Conservation (phyloP, 139 green algal genomes). For the Haematococcus sp. region DNA sequence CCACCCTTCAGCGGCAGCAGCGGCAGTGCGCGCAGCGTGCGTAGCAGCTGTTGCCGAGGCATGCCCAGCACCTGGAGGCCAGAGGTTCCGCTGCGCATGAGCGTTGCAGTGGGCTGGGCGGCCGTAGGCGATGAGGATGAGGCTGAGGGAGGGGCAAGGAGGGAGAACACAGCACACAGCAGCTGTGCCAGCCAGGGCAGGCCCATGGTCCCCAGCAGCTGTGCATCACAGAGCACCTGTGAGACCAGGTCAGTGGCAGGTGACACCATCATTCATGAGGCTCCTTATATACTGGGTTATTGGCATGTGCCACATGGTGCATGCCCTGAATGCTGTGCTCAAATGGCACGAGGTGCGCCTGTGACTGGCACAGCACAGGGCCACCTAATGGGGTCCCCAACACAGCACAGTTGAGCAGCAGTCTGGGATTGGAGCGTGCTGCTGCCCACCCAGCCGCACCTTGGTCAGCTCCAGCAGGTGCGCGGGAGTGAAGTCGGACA, state of each 20-base stretch:
- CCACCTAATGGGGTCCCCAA: no score
- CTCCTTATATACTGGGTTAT: no score
- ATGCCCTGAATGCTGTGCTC: no score
- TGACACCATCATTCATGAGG: not conserved
- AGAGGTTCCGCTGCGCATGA: not conserved
- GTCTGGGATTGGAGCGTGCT: no score
- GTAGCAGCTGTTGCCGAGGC: conserved; percentile 5
- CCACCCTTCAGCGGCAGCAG: conserved; percentile 33
- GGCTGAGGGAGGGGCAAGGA: not conserved
- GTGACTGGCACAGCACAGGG: no score
- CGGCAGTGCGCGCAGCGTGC: conserved; percentile 26
- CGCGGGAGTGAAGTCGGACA: conserved; percentile 24
- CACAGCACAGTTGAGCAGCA: no score
- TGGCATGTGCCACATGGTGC: no score
- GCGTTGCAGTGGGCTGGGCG: not conserved
- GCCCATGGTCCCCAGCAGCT: not conserved
- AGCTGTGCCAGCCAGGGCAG: conserved; percentile 21
- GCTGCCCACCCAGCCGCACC: conserved; percentile 2
- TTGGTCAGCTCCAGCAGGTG: conserved; percentile 32
- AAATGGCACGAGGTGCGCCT: no score
- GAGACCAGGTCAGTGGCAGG: not conserved
- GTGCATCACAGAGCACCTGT: not conserved
- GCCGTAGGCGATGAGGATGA: not conserved
- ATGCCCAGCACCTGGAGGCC: no score
- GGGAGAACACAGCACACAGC: conserved; percentile 20